A percentile compares a stretch with the other conserved stretches of the same genome.
These are phyloP conservation scores for Athelia sp. DNA, from an alignment of 1,284 basidiomycete species.

Conservation along the genomic window DNA sequence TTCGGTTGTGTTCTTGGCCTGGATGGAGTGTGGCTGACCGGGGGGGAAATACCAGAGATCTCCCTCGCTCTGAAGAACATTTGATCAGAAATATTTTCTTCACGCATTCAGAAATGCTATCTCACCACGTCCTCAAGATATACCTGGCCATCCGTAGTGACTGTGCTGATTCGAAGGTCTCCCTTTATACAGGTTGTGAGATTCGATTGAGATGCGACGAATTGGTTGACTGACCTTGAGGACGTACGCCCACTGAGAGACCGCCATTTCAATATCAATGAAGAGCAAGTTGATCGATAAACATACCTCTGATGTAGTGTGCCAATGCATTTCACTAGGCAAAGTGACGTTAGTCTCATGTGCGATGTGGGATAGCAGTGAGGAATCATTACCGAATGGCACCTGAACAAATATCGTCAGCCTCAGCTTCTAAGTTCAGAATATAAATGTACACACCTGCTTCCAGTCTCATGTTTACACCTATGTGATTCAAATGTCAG, in stretches of 20 bases:
- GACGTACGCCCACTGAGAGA: slow-evolving; percentile 42
- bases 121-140: slow-evolving; percentile 45
- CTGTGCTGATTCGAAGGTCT: slow-evolving; percentile 38
- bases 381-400: slow-evolving; percentile 36
- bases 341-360: slow-evolving; percentile 6
- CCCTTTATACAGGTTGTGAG: slow-evolving; percentile 24
- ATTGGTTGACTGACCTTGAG: slow-evolving; percentile 26
- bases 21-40: slow-evolving; percentile 40
- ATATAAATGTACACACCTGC: slow-evolving; percentile 3
- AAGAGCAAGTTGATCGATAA: not conserved
- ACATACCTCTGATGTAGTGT: slow-evolving; percentile 41
- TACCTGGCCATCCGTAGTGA: slow-evolving; percentile 43
- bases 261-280: not conserved
- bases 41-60: slow-evolving; percentile 44
- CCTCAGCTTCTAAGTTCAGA: no score
- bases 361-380: not conserved
- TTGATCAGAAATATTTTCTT: not conserved
- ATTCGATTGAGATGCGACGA: not conserved
- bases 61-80: slow-evolving; percentile 23
- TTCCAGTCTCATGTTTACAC: slow-evolving; percentile 58
- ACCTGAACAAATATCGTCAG: slow-evolving; percentile 22
- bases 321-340: slow-evolving; percentile 56
- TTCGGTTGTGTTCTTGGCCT: slow-evolving; percentile 40
- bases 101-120: no score
- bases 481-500: slow-evolving; percentile 8